Conservation (phyloP, 1,139 yeast genomes). For the Geotrichum restrictum region DNA sequence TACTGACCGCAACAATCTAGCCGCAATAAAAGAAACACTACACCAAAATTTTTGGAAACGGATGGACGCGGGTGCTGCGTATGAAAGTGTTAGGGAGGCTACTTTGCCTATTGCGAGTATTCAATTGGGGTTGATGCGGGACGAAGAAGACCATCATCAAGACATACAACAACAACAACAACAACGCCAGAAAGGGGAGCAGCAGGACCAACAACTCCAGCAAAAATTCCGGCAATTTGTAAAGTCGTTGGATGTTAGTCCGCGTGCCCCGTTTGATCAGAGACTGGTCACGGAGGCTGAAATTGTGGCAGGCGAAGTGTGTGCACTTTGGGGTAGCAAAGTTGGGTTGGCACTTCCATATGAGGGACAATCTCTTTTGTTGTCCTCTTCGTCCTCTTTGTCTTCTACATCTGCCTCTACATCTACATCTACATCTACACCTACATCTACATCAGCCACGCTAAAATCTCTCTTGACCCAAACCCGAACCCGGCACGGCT, state of each 20-base stretch:
- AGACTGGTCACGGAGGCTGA: conserved; percentile 19
- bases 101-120: too few species aligned
- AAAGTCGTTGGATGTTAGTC: neutral
- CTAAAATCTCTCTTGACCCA: conserved; percentile 2
- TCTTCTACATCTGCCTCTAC: too few species aligned
- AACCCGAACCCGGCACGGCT: conserved; percentile 11
- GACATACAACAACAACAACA: too few species aligned
- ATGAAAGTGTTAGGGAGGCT: neutral
- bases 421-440: too few species aligned
- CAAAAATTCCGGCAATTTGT: neutral
- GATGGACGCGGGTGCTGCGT: conserved; percentile 19
- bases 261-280: neutral
- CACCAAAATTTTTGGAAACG: conserved; percentile 20
- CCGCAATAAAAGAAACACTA: conserved; percentile 9
- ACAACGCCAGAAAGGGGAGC: neutral
- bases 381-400: too few species aligned
- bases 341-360: conserved; percentile 18
- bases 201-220: neutral
- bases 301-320: conserved; percentile 21
- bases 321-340: conserved; percentile 21
- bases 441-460: too few species aligned
- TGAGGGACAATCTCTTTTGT: too few species aligned
- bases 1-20: conserved; percentile 10
- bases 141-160: too few species aligned
- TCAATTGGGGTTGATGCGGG: too few species aligned